Base-by-base conservation (phyloP, 805 yeast species). In the Metschnikowia reukaufii region DNA sequence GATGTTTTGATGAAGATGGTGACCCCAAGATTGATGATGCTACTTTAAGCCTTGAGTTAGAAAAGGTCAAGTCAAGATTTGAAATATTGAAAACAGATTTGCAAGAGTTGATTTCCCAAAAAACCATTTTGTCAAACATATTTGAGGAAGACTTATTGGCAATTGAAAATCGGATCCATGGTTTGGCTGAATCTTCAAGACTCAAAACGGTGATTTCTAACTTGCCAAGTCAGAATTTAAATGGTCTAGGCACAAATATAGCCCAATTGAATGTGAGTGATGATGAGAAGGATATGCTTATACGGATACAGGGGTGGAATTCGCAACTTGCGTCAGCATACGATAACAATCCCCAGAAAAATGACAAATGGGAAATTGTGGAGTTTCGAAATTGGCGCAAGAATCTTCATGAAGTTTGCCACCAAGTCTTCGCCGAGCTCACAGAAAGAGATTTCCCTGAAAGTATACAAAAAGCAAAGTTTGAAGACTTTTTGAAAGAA, bases 331-430 rank as follows among this genome's bases (percentile, higher is more conserved):
- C 4, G 13, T 3, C 18, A 6, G 20, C 31, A 7, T 34, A 19
- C 9, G 34, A 25, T 6, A 27, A 27, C 18, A 29, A 39, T 23
- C 43, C 39, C 31, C 43, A 39, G 15, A n/a, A 27, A 20, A 16
- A 5, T 3, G 40, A 34, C 2, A 7, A 17, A 8, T 10, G 33
- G 17, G 31, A 39, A 15, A 23, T 39, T 9, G 36, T 7, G 12
- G 31, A 27, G 21, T 38, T 21, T 16, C 18, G 13, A 17, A 5
- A 2, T 0, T 44, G 44, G 48, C 13, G 48, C 7, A 16, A 16
- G 4, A 27, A 34, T 0, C 43, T 44, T 23, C 48, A 39, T 15
- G 23, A 34, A 17, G 36, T 15, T 9, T 44, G 43, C 31, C 39
- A 44, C n/a, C 25, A 39, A 4, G 19, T 34, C 0, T 34, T 10